A percentile compares a stretch with the other conserved stretches of the same genome.
Evolutionary conservation across 306 rosid species (phyloP).

Genomic region (Quercus gilva): DNA sequence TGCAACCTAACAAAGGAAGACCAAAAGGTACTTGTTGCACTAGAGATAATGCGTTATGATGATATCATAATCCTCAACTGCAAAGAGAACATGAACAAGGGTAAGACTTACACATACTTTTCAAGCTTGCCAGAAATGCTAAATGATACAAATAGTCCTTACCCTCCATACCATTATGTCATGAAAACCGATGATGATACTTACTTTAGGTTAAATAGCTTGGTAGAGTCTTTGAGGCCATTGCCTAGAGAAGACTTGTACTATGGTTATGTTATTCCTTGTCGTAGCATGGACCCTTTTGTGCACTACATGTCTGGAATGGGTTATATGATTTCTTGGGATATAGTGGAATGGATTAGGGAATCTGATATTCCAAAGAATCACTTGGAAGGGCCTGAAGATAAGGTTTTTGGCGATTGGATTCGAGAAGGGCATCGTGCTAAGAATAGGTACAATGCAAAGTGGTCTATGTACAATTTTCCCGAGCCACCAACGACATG

Average conservation of each 20-base stretch:
- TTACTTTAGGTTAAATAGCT: slow-evolving; percentile 55
- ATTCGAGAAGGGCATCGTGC: slow-evolving; percentile 52
- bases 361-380: slow-evolving; percentile 74
- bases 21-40: slow-evolving; percentile 56
- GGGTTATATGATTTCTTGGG: slow-evolving; percentile 94
- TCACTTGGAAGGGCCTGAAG: slow-evolving; percentile 81
- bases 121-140: slow-evolving; percentile 64
- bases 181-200: slow-evolving; percentile 91
- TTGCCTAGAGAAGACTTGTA: slow-evolving; percentile 76
- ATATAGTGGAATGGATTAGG: slow-evolving; percentile 78
- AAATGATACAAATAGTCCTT: slow-evolving; percentile 31
- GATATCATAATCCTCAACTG: slow-evolving; percentile 87
- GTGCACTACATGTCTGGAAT: slow-evolving; percentile 92
- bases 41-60: slow-evolving; percentile 80
- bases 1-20: slow-evolving; percentile 93
- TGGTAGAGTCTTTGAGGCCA: slow-evolving; percentile 59
- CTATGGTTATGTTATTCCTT: slow-evolving; percentile 90
- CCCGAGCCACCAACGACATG: slow-evolving; percentile 80
- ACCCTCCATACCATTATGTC: slow-evolving; percentile 85
- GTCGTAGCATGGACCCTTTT: slow-evolving; percentile 92
- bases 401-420: slow-evolving; percentile 82
- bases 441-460: slow-evolving; percentile 75
- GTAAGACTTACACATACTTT: slow-evolving; percentile 81
- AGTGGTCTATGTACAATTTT: slow-evolving; percentile 91
- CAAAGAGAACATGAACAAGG: slow-evolving; percentile 91